phyloP scores from a whole-genome alignment of 495 filamentous ascomycete genomes.

The Podospora fimiseda region DNA sequence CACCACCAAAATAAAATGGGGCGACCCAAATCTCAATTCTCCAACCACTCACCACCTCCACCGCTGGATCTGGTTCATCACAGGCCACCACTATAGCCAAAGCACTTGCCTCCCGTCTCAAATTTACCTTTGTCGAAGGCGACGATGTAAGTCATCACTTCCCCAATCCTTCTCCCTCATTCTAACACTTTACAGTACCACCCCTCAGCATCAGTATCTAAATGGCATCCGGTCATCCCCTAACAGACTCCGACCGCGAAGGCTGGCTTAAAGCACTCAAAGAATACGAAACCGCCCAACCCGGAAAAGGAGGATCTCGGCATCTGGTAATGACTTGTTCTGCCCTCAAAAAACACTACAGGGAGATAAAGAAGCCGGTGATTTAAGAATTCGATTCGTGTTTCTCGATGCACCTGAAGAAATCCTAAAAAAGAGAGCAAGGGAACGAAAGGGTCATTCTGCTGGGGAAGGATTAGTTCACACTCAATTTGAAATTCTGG shows the following conservation, averaged over 20 bases:
- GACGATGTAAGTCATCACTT: slow-evolving; percentile 40
- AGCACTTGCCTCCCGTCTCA: slow-evolving; percentile 17
- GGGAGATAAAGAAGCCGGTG: slow-evolving; percentile 13
- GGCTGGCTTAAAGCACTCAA: slow-evolving; percentile 23
- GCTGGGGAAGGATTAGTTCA: slow-evolving; percentile 12
- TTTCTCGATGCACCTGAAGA: slow-evolving; percentile 16
- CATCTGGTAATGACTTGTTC: slow-evolving; percentile 23
- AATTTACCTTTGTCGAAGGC: slow-evolving; percentile 40
- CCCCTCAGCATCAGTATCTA: slow-evolving; percentile 21
- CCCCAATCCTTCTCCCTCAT: neutral
- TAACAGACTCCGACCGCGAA: slow-evolving; percentile 21
- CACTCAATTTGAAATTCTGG: slow-evolving; percentile 17
- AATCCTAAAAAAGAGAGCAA: slow-evolving; percentile 8
- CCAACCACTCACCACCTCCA: neutral
- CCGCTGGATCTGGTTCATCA: slow-evolving; percentile 29
- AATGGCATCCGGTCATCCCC: slow-evolving; percentile 17
- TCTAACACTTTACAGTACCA: slow-evolving; percentile 16
- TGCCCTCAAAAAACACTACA: slow-evolving; percentile 20
- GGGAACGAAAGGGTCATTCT: slow-evolving; percentile 17
- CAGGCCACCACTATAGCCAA: slow-evolving; percentile 26
- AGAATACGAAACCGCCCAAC: slow-evolving; percentile 12
- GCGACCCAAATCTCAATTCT: neutral
- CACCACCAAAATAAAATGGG: neutral
- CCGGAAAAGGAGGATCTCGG: neutral
- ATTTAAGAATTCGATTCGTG: slow-evolving; percentile 17